phyloP scores from a whole-genome alignment of 192 early-diverging fungal species.

The Chytriomyces sp. region DNA sequence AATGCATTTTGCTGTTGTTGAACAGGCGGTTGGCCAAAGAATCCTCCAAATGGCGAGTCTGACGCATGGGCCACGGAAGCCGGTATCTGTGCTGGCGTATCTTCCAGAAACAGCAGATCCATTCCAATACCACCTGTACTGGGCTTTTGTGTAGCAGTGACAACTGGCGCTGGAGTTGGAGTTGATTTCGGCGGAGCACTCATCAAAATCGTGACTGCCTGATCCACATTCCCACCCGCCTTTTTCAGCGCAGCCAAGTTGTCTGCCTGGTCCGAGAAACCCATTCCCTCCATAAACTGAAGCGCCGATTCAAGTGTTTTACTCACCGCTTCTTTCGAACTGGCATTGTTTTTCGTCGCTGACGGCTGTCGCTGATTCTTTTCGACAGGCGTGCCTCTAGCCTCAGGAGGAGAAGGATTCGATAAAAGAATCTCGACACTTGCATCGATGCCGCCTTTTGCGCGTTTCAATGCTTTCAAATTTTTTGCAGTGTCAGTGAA shows the following conservation, averaged over 20 bases:
- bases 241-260: conserved; percentile 73
- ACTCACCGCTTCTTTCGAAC: conserved; percentile 41
- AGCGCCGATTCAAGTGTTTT: conserved; percentile 51
- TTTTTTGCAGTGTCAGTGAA: conserved; percentile 75
- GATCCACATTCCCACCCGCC: conserved; percentile 76
- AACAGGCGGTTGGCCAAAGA: conserved; percentile 21
- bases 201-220: conserved; percentile 68
- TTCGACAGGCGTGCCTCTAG: not conserved
- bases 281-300: conserved; percentile 67
- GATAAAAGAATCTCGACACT: conserved; percentile 68
- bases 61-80: not conserved
- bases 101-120: conserved; percentile 12
- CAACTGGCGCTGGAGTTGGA: too few relatives aligned
- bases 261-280: conserved; percentile 71
- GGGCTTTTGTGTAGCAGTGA: not conserved
- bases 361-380: not conserved
- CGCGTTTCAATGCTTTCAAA: conserved; percentile 70
- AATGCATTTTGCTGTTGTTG: conserved; percentile 6
- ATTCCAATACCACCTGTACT: not conserved
- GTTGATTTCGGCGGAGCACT: conserved; percentile 42
- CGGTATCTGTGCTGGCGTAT: not conserved
- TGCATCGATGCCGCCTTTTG: conserved; percentile 74
- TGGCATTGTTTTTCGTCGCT: not conserved
- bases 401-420: not conserved
- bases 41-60: conserved; percentile 1